Conservation (phyloP, 225 moss, liverwort and hornwort genomes). For the Pseudisothecium myosuroides region DNA sequence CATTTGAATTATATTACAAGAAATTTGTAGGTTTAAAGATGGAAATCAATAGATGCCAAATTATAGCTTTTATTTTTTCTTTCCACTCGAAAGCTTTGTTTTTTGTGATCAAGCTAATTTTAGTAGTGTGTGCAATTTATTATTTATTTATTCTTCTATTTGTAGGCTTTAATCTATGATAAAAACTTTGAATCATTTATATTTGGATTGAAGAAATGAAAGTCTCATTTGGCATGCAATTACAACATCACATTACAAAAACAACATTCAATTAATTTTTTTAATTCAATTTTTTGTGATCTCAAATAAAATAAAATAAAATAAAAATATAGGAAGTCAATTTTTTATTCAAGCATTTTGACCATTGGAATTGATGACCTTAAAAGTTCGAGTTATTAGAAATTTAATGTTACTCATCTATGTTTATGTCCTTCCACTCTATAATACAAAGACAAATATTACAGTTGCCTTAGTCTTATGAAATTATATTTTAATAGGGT, state of each 20-base stretch:
- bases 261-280: not conserved
- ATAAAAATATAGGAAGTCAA: not conserved
- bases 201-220: not conserved
- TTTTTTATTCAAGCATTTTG: not conserved
- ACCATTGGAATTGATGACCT: not conserved
- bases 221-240: not conserved
- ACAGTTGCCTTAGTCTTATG: not conserved
- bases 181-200: not conserved
- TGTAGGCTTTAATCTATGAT: not conserved
- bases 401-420: not conserved
- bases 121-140: not conserved
- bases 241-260: not conserved
- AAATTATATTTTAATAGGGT: not conserved
- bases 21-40: not conserved
- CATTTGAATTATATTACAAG: not conserved
- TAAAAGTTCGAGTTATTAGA: not conserved
- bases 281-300: too few relatives aligned
- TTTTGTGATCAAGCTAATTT: accelerated
- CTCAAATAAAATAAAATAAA: too few relatives aligned
- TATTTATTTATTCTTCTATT: not conserved
- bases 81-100: not conserved
- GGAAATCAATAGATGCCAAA: not conserved
- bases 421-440: not conserved
- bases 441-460: not conserved
- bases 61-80: not conserved